Base-by-base conservation (phyloP, 1,284 basidiomycete genomes). In the Tilletia indica region DNA sequence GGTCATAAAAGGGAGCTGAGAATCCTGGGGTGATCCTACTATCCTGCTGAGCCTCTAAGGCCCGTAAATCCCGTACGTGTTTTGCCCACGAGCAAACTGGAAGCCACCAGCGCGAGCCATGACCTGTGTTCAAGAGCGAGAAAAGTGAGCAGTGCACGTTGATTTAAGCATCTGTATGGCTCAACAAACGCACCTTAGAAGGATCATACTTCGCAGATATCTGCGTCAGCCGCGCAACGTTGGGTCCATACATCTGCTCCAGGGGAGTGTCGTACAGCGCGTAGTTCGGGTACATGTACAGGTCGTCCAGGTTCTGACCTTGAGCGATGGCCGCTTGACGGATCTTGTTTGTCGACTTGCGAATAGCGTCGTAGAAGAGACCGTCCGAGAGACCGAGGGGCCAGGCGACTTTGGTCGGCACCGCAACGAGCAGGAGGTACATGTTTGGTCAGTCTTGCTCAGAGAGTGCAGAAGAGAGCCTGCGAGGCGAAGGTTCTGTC, bases 191-290 rank as follows among this genome's bases (percentile, higher is more conserved):
- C 42, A 45, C 42, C 61, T 64, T 64, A 14, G 19, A n/a, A 9
- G 61, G 61, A 42, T 64, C 61, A 21, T 64, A 64, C 61, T 64
- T 64, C 36, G 61, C 61, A 34, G 61, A 34, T 8, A 64, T 64
- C 36, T 19, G 12, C 31, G 61, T 64, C 36, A 64, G 61, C 12
- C 34, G 31, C 36, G 31, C 36, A 3, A 64, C 36, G 34, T 64
- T 64, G 61, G 61, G 61, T 3, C 61, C 61, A 42, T 64, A 64
- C 36, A 64, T n/a, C 16, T 39, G 2, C 34, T 64, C 61, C 3
- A 64, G 36, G 5, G 61, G 61, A 16, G 61, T 39, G 14, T 64
- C 61, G 36, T 64, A 64, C 61, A 64, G 61, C 16, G 38, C 61
- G 19, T 64, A 64, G 34, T 64, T 64, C 12, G 61, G 61, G 61